A percentile compares a stretch with the other conserved stretches of the same genome.
Conservation (phyloP, 257 asterid genomes). For the Solanum rostratum region DNA sequence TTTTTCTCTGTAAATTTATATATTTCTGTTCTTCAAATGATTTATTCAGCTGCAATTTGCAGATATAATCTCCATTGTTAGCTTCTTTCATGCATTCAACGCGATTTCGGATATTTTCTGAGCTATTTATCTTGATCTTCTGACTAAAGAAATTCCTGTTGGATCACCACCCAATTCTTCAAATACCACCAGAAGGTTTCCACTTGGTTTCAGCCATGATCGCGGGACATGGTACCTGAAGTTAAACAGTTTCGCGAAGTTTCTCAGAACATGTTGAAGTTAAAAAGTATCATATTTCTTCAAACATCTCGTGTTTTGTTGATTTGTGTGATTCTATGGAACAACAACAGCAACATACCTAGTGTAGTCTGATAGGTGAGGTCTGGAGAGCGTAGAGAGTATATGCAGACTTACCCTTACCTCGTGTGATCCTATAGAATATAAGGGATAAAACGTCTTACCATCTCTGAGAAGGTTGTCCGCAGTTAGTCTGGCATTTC, state of each 20-base stretch:
- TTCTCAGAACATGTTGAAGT: background rate
- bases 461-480: slow-evolving; percentile 95
- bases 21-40: background rate
- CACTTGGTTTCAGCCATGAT: slow-evolving; percentile 67
- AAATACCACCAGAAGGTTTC: slow-evolving; percentile 56
- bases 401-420: background rate
- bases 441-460: slow-evolving; percentile 8
- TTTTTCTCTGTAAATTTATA: background rate
- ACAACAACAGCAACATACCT: background rate
- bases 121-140: slow-evolving; percentile 16
- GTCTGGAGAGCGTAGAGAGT: background rate
- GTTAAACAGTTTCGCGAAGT: background rate
- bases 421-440: background rate
- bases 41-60: background rate
- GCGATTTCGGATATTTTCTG: background rate
- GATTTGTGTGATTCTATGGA: background rate
- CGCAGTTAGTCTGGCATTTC: slow-evolving; percentile 68
- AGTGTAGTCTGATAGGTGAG: background rate
- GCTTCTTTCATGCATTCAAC: background rate
- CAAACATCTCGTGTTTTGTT: background rate
- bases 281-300: background rate
- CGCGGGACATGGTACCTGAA: slow-evolving; percentile 79
- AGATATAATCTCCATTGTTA: background rate
- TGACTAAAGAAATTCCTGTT: slow-evolving; percentile 42
- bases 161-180: slow-evolving; percentile 90